These are phyloP conservation scores for Clavispora fructus DNA, from an alignment of 805 yeast species.

Conservation along the genomic window DNA sequence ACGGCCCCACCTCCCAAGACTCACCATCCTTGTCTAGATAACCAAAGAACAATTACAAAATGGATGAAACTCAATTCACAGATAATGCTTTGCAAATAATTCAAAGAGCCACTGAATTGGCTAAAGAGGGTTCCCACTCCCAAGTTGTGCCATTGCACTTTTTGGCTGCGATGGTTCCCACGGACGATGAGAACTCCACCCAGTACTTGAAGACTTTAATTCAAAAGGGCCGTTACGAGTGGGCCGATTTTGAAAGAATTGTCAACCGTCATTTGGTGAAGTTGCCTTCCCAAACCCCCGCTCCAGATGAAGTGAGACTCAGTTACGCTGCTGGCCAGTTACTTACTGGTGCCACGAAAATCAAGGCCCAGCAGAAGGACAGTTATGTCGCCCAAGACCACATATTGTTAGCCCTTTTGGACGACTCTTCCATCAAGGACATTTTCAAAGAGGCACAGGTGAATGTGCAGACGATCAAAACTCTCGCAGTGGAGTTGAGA, in stretches of 20 bases:
- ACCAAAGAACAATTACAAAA: neutral
- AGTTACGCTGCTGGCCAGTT: conserved; percentile 74
- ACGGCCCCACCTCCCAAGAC: neutral
- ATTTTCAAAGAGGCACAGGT: conserved; percentile 69
- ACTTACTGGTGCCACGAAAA: conserved; percentile 66
- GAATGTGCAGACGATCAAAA: conserved; percentile 65
- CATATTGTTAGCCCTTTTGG: conserved; percentile 74
- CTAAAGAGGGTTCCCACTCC: conserved; percentile 78
- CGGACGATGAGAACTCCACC: conserved; percentile 43
- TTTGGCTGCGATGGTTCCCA: conserved; percentile 82
- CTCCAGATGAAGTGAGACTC: conserved; percentile 77
- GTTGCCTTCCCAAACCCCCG: conserved; percentile 82
- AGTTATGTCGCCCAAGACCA: conserved; percentile 93
- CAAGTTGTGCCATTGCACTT: conserved; percentile 86
- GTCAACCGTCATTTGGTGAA: conserved; percentile 80
- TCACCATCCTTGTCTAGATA: neutral
- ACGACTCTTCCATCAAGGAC: conserved; percentile 65
- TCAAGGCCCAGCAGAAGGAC: conserved; percentile 85
- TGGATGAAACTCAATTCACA: conserved; percentile 79
- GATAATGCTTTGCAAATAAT: conserved; percentile 86
- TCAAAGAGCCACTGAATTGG: conserved; percentile 73
- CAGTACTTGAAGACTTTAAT: conserved; percentile 72
- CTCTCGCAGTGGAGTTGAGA: conserved; percentile 74
- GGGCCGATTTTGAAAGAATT: conserved; percentile 69
- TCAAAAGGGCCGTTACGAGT: conserved; percentile 85